Evolutionary conservation across 1,284 basidiomycete genomes (phyloP).

Genomic region (Sanguinoderma infundibulare): DNA sequence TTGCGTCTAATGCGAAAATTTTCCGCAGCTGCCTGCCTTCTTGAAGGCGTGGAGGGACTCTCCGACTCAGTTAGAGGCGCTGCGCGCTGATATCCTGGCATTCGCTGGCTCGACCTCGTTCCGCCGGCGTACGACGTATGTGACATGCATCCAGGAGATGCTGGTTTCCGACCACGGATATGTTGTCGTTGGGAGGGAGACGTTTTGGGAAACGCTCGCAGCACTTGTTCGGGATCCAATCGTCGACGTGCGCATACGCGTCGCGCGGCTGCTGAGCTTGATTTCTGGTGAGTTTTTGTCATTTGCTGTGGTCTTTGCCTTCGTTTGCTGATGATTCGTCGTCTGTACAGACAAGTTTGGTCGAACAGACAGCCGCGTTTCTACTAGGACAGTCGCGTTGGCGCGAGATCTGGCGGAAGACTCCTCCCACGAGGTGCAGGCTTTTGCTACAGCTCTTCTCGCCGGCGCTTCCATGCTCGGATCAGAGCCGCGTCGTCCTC

Average conservation of each 20-base stretch:
- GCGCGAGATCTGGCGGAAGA: conserved; percentile 28
- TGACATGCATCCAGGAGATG: conserved; percentile 75
- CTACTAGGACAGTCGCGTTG: conserved; percentile 19
- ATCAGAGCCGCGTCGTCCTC: conserved; percentile 6
- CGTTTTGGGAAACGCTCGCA: conserved; percentile 63
- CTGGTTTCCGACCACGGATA: conserved; percentile 45
- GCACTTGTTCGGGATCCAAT: conserved; percentile 73
- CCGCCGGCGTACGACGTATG: conserved; percentile 80
- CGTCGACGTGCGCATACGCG: conserved; percentile 86
- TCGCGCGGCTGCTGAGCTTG: conserved; percentile 70
- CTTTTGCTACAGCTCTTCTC: conserved; percentile 32
- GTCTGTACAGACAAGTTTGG: conserved; percentile 24
- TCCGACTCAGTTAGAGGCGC: conserved; percentile 42
- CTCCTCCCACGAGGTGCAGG: conserved; percentile 33
- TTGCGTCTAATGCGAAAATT: conserved; percentile 6
- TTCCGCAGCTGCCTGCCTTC: conserved; percentile 54
- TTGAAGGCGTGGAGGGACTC: conserved; percentile 52
- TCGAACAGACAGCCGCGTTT: conserved; percentile 23
- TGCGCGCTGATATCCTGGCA: conserved; percentile 55
- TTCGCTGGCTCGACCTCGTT: conserved; percentile 62
- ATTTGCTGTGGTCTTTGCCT: conserved; percentile 25
- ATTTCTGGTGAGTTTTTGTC: conserved; percentile 49
- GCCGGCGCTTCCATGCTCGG: conserved; percentile 8
- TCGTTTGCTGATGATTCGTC: conserved; percentile 3
- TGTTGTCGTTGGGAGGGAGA: conserved; percentile 53